Percentiles rank a stretch among this genome's conserved stretches.
These are phyloP conservation scores for Populus hybrid DNA, from an alignment of 441 rosid genomes.

Conservation along the genomic window DNA sequence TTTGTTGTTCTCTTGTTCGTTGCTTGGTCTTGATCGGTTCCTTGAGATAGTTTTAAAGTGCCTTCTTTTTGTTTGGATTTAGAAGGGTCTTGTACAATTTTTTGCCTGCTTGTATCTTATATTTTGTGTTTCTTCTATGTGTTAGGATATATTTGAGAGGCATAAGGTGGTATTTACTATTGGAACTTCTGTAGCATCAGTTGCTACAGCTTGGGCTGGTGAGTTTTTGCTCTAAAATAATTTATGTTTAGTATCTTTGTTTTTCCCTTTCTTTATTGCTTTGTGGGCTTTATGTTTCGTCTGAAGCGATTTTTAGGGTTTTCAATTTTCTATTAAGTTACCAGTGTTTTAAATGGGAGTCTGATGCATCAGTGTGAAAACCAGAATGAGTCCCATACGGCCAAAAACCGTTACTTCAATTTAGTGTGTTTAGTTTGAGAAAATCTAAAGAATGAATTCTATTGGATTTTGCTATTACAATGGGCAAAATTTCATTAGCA, in stretches of 20 bases:
- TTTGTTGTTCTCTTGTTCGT: background rate
- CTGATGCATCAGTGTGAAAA: no score
- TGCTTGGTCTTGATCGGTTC: background rate
- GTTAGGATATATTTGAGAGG: constrained; percentile 76
- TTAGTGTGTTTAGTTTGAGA: no score
- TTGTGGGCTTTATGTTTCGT: background rate
- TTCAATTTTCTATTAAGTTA: no score
- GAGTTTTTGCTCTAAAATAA: constrained; percentile 18
- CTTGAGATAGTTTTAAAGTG: background rate
- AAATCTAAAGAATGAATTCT: background rate
- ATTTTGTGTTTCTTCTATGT: constrained; percentile 8
- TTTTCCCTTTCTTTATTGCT: background rate
- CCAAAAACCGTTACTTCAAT: no score
- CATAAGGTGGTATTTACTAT: constrained; percentile 79
- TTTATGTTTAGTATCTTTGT: background rate
- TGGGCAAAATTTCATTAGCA: background rate
- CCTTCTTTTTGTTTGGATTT: background rate
- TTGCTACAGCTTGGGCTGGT: constrained; percentile 91
- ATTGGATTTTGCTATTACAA: background rate
- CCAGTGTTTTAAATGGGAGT: no score
- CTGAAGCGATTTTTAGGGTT: background rate
- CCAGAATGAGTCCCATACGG: no score
- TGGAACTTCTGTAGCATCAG: constrained; percentile 89
- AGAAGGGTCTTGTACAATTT: constrained; percentile 6
- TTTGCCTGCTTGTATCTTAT: background rate